Evolutionary conservation across 2,329 filamentous ascomycete species (phyloP), one percentile per base, ranked within the genome.

Genomic region (Neonectria neomacrospora): DNA sequence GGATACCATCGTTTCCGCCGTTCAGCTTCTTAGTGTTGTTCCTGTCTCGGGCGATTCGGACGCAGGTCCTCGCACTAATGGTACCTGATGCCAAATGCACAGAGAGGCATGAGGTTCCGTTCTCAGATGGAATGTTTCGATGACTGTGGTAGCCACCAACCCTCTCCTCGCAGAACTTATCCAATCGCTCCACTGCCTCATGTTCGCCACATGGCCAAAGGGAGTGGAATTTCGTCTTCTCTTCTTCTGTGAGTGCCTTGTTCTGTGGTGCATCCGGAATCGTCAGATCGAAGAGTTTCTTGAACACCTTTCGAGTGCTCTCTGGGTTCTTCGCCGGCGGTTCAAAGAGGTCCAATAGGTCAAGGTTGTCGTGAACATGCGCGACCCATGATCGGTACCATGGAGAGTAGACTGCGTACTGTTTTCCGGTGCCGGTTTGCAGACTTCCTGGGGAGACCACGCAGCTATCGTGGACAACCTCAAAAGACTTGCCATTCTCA

Each of bases 321-420:
- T 59, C 57, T 0, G 77, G 77, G 44, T 80, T 80, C 61, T 76
- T 76, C 41, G 67, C 65, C 1, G 82, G 82, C 0, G 83, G 77
- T 0, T 89, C 86, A 5, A 84, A 88, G 2, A 88, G 78, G 37
- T 90, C 83, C 0, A 97, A 79, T 0, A 93, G 79, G 14, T 92
- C 84, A 0, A 86, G 85, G 66, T 96, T 88, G 3, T 85, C 82
- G 63, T 94, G 89, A 5, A 97, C 73, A 69, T 94, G 86, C 4
- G 86, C 85, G 22, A 94, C 78, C 93, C 94, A 97, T 0, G 90
- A 73, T 16, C 89, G 84, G 74, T 86, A 95, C 93, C 93, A 97
- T 0, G 93, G 94, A 2, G 84, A 88, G 71, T 96, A 97, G 1
- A 97, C 92, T 0, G 92, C 87, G 71, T 96, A 96, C 71, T 95